Evolutionary conservation across 106 monocot genomes (phyloP).

Genomic region (Iris macrosiphon): DNA sequence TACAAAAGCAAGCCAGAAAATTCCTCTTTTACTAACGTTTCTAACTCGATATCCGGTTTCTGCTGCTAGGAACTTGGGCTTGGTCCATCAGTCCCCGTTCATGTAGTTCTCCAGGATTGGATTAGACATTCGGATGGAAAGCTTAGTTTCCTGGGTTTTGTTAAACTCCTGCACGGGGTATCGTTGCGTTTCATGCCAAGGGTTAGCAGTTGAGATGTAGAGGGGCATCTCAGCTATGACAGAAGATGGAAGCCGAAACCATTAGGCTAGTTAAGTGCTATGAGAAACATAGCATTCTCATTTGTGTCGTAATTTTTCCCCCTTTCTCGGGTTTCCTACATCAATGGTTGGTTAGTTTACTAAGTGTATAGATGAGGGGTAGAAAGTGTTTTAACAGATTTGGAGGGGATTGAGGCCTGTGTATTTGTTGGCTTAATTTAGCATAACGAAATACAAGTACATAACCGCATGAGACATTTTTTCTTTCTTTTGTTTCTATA

Average conservation of each 20-base stretch:
- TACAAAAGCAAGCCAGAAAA: neutral
- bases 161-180: conserved; percentile 82
- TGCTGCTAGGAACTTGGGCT: conserved; percentile 78
- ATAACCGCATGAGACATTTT: too few species aligned
- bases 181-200: conserved; percentile 60
- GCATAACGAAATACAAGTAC: too few species aligned
- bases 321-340: too few species aligned
- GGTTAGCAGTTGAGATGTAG: conserved; percentile 19
- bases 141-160: conserved; percentile 92
- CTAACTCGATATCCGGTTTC: neutral
- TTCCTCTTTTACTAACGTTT: too few species aligned
- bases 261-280: neutral
- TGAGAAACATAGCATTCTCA: neutral
- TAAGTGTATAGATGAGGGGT: too few species aligned
- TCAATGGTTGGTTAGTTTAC: too few species aligned
- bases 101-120: conserved; percentile 97
- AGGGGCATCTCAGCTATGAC: too few species aligned
- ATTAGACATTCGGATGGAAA: conserved; percentile 93
- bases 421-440: too few species aligned
- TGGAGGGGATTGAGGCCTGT: too few species aligned
- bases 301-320: neutral
- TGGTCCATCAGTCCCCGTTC: conserved; percentile 75
- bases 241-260: neutral
- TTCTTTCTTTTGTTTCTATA: too few species aligned
- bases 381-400: too few species aligned